Percentiles rank a stretch among this genome's conserved stretches.
These are phyloP conservation scores for Fragilaria radians DNA, from an alignment of 108 stramenopile species.

Conservation along the genomic window DNA sequence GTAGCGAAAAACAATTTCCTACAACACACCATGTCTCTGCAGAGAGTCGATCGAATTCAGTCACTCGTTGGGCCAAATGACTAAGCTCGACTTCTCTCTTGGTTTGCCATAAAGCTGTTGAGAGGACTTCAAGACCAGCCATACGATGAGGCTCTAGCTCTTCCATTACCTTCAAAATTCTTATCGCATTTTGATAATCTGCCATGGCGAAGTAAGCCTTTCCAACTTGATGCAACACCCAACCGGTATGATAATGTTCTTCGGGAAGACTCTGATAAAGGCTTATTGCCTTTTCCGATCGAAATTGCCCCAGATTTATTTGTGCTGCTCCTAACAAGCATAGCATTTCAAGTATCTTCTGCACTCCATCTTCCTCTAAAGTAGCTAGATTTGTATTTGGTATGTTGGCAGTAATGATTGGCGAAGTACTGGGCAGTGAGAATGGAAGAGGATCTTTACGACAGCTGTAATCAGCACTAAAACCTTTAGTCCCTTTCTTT, in stretches of 20 bases:
- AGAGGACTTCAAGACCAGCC: constrained; percentile 88
- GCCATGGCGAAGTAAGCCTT: constrained; percentile 91
- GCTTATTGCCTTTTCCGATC: constrained; percentile 69
- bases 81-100: constrained; percentile 95
- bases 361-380: constrained; percentile 15
- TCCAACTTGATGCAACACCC: constrained; percentile 92
- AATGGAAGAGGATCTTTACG: no score
- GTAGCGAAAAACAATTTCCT: constrained; percentile 95
- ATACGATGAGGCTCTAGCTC: constrained; percentile 84
- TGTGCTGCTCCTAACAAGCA: constrained; percentile 58
- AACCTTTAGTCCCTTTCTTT: not conserved
- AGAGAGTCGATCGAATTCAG: constrained; percentile 78
- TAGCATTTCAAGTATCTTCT: constrained; percentile 44
- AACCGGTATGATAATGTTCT: constrained; percentile 83
- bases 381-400: no score
- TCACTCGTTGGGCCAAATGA: constrained; percentile 84
- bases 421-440: no score
- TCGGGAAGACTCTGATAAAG: constrained; percentile 70
- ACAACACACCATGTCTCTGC: constrained; percentile 96
- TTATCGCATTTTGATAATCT: constrained; percentile 84
- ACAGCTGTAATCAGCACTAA: no score
- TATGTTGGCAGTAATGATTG: no score
- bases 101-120: constrained; percentile 91
- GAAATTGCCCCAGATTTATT: constrained; percentile 58
- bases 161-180: constrained; percentile 79